Evolutionary conservation across 345 rosid genomes (phyloP), one percentile per base, ranked within the genome.

Genomic region (Viola odorata): DNA sequence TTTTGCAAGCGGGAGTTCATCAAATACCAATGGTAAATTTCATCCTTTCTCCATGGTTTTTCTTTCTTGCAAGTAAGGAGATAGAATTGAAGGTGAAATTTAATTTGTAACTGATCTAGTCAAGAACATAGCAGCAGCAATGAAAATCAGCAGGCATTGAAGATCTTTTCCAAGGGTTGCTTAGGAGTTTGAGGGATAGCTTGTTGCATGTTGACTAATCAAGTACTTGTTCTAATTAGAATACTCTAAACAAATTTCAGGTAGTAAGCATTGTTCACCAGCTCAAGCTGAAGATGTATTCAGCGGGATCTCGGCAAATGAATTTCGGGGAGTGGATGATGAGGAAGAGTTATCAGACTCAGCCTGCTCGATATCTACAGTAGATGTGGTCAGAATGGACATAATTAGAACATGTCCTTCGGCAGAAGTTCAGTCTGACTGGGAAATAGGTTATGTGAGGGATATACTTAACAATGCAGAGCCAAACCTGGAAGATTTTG

Each of bases 381-480:
- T 66, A 51, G 63, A 82, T 38, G 37, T 32, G 5, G 63, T 57
- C 45, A 61, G 61, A 52, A 61, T 66, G 55, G 47, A 51, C 48
- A 39, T 58, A 36, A 36, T 38, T 8, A 54, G 32, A 60, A 60
- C 80, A 50, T 72, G 69, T 63, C 54, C 55, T 66, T 66, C 51
- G 7, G 4, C 65, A 38, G 77, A 74, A 53, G 45, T 52, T 0
- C 71, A 66, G 23, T 58, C 55, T 32, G 69, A 74, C 64, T 81
- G 90, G 94, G 97, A 85, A 75, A 50, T 77, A 3, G 80, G 74
- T 45, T 89, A 85, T 61, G 64, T 85, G 68, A 79, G 72, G 42
- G 73, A 70, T 51, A 63, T 85, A 62, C 71, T 92, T 8, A 45
- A 69, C 44, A 64, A 72, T 58, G 80, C 79, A 23, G 83, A 77